Evolutionary conservation across 2,329 filamentous ascomycete genomes (phyloP).

Genomic region (Colletotrichum tabaci): DNA sequence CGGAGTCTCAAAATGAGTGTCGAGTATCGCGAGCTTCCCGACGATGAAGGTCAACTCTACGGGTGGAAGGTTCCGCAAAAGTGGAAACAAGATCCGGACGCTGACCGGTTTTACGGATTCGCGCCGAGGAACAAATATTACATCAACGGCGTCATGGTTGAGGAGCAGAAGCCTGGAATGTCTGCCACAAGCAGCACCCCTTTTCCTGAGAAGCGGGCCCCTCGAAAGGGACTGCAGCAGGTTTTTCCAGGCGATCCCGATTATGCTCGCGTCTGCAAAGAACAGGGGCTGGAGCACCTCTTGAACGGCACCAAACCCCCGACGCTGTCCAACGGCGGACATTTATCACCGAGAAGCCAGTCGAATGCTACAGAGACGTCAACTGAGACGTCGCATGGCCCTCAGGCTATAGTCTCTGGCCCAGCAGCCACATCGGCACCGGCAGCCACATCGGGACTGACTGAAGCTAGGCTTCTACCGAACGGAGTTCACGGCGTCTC

Average conservation of each 20-base stretch:
- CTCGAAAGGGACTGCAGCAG: constrained; percentile 67
- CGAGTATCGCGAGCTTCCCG: constrained; percentile 72
- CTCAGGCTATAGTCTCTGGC: constrained; percentile 9
- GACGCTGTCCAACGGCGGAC: constrained; percentile 62
- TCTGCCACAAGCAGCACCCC: constrained; percentile 67
- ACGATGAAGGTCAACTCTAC: constrained; percentile 62
- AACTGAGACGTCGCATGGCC: constrained; percentile 28
- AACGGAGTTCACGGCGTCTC: constrained; percentile 40
- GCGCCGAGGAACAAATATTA: constrained; percentile 72
- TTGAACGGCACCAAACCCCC: constrained; percentile 62
- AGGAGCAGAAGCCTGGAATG: constrained; percentile 64
- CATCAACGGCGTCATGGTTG: constrained; percentile 67
- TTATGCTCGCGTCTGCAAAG: constrained; percentile 67
- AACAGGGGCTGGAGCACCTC: constrained; percentile 71
- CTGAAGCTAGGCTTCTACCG: constrained; percentile 22
- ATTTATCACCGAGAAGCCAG: constrained; percentile 62
- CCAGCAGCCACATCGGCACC: constrained; percentile 8
- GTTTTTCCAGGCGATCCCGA: constrained; percentile 71
- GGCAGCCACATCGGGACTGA: background rate
- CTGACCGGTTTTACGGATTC: constrained; percentile 65
- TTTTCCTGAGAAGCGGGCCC: constrained; percentile 69
- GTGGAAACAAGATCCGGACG: constrained; percentile 73
- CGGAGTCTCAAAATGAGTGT: constrained; percentile 69
- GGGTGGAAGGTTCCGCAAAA: constrained; percentile 63
- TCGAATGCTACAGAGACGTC: constrained; percentile 38